Evolutionary conservation across 129 eudicot species (phyloP).

Genomic region (Escallonia herrerae): DNA sequence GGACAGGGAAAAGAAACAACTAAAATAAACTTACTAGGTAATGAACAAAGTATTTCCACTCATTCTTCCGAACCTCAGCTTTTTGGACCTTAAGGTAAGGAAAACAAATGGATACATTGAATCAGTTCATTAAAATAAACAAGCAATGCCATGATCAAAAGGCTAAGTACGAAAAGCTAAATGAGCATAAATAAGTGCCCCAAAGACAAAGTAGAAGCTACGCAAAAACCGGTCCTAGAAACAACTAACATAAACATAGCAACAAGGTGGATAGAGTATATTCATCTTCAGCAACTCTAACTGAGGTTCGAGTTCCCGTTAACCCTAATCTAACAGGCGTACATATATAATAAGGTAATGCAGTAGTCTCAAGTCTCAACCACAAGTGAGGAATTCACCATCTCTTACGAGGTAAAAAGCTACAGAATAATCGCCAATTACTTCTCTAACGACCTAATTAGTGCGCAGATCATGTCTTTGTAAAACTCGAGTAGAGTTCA

Average conservation of each 20-base stretch:
- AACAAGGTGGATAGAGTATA: not conserved
- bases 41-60: conserved; percentile 86
- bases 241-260: not conserved
- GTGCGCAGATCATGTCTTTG: no score
- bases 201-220: not conserved
- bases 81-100: conserved; percentile 60
- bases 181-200: not conserved
- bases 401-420: no score
- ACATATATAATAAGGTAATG: no score
- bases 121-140: not conserved
- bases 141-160: not conserved
- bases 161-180: not conserved
- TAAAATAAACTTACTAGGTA: conserved; percentile 62
- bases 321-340: no score
- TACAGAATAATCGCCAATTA: no score
- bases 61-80: conserved; percentile 58
- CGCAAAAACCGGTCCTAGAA: not conserved
- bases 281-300: not conserved
- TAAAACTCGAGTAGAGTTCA: no score
- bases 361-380: no score
- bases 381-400: no score
- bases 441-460: no score
- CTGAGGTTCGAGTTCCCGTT: not conserved
- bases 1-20: not conserved
- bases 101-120: conserved; percentile 8